Conservation (phyloP, 345 rosid species). For the Clausena lansium region DNA sequence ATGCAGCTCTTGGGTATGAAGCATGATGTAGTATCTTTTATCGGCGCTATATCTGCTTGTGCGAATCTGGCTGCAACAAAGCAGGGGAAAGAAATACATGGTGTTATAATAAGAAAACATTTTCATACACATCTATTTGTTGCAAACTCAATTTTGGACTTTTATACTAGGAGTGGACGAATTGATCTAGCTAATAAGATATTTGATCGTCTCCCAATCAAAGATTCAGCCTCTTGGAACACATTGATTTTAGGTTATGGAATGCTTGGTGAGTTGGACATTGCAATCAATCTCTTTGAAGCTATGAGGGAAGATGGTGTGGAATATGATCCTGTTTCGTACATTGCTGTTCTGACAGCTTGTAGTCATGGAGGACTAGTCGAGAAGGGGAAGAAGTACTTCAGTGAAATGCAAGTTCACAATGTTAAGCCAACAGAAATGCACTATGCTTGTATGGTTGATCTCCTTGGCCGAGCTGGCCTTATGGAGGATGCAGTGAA, state of each 20-base stretch:
- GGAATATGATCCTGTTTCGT: conserved; percentile 43
- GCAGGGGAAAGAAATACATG: conserved; percentile 56
- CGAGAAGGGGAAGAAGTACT: conserved; percentile 42
- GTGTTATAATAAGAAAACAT: conserved; percentile 31
- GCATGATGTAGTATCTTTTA: conserved; percentile 56
- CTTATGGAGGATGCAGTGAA: conserved; percentile 38
- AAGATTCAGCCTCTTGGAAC: conserved; percentile 53
- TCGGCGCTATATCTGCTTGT: conserved; percentile 59
- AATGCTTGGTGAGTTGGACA: conserved; percentile 38
- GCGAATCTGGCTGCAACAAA: conserved; percentile 42
- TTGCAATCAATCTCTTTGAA: conserved; percentile 40
- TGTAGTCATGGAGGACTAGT: conserved; percentile 55
- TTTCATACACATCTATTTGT: conserved; percentile 40
- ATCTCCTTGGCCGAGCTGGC: conserved; percentile 55
- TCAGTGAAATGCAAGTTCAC: conserved; percentile 33
- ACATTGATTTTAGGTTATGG: conserved; percentile 49
- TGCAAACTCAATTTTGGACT: conserved; percentile 51
- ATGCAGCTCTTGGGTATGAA: conserved; percentile 46
- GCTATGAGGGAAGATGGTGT: conserved; percentile 36
- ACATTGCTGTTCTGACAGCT: conserved; percentile 44
- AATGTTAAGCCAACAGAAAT: conserved; percentile 33
- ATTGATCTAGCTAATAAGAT: conserved; percentile 39
- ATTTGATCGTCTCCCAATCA: conserved; percentile 31
- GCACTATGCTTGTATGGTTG: conserved; percentile 60
- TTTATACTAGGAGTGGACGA: conserved; percentile 44